Evolutionary conservation across 345 rosid species (phyloP), one percentile per base, ranked within the genome.

Genomic region (Lenwebbia sp.): DNA sequence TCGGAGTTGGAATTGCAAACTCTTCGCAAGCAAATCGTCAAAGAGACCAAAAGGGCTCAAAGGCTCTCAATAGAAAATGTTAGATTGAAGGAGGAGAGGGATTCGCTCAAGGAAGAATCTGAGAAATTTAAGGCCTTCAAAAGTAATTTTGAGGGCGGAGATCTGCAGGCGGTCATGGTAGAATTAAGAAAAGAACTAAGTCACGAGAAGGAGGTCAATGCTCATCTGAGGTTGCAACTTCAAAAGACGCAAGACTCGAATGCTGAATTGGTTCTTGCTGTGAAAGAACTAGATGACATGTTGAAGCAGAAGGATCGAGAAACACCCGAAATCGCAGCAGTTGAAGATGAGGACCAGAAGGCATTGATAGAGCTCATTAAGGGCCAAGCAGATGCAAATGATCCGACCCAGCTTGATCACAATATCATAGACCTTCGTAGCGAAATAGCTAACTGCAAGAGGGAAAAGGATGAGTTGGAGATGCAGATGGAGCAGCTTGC

Each of bases 401-500:
- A 89, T 52, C 50, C 89, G 2, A 83, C 56, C 58, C 51, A 84
- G 44, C 82, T 88, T n/a, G 89, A 92, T 88, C 91, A 87, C 85
- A 89, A 85, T 70, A 58, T 90, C 25, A 82, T 62, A 53, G 90
- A 89, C 85, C 87, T 92, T 60, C 56, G 78, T 53, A 90, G 54
- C 33, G 91, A 91, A 86, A 54, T 92, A 74, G 91, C 90, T 54
- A 89, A 86, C 30, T 90, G 83, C 83, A 88, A 88, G 91, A 88
- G 91, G 75, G 94, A 87, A 8, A 92, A 76, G 82, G 92, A 92
- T 83, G 92, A 92, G 54, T 44, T 89, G 53, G 92, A 92, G 89
- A 90, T 89, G 88, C 94, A 90, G 78, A 88, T 91, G 92, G 94
- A 91, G 88, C 94, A 92, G 86, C 91, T 92, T 83, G 94, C 92